Base-by-base conservation (phyloP, 1,284 basidiomycete genomes). In the Chondrostereum purpureum region DNA sequence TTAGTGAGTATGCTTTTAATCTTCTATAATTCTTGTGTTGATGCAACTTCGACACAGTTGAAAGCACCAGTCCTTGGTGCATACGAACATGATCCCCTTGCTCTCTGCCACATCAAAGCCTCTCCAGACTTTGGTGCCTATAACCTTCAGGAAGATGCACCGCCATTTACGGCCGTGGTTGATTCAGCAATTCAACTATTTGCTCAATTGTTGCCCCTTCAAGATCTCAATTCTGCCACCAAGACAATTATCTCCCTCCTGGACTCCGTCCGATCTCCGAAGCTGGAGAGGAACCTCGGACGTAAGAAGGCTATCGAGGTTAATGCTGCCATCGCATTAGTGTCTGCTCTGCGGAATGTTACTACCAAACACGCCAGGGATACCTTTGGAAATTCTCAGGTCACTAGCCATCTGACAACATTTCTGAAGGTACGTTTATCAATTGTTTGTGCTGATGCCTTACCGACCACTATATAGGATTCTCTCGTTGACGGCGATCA, bases 161-260 rank as follows among this genome's bases (percentile, higher is more conserved):
- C 93, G 0, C 73, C 92, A 0, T 74, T 79, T 1, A 94, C 92
- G 0, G 82, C 88, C 6, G 86, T 92, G 3, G 88, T 97, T 17
- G 91, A 99, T 60, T 84, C 88, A 2, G 87, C 92, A 0, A 83
- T 99, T 20, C 80, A 88, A 48, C 73, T 99, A 0, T 97, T 99
- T 57, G 74, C 88, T 0, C 72, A 78, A 18, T 67, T 96, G 12
- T 77, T 97, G 11, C 83, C 90, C 0, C 67, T 84, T 24, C 92
- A 96, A 63, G 87, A 88, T 54, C 65, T 83, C 3, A 62, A 79
- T 6, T 77, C 84, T 0, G 83, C 85, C 36, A 70, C 78, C 0
- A 78, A 81, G 36, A 77, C 80, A 0, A 68, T 96, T 35, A 77
- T 77, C 0, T 78, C 85, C 45, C 72, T 96, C 23, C 65, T 87